Base-by-base conservation (phyloP, 2,329 filamentous ascomycete genomes). In the Exophiala dermatitidis region DNA sequence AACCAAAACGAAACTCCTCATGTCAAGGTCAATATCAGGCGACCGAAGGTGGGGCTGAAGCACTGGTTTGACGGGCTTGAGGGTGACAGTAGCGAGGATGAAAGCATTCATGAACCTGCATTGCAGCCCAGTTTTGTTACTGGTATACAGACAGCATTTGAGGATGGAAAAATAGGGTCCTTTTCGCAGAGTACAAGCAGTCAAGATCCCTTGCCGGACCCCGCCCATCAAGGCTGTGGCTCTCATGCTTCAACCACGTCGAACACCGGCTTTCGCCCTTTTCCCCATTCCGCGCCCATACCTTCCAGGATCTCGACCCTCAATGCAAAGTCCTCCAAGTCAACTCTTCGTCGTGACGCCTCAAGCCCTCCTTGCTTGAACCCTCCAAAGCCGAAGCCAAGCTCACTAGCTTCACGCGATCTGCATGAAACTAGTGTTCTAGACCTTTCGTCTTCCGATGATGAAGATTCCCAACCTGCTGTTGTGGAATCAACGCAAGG, bases 381-480 rank as follows among this genome's bases (percentile, higher is more conserved):
- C 19, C 33, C 46, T 7, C 26, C 48, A 19, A 59, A 62, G 31
- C 37, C 46, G 12, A 60, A 57, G 50, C 41, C 50, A 31, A 54
- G 41, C 6, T 54, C 52, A 29, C 47, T 62, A 2, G 54, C 46
- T 12, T 53, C 67, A 32, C 64, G 64, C 8, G 71, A 77, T 55
- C 64, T 77, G 28, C 69, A 70, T 41, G 67, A 69, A 9, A 70
- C 70, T 5, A 77, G 74, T 56, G 66, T 76, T 7, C 69, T 77
- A 6, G 73, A 69, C 47, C 68, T 77, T 41, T 76, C 74, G 2
- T 76, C 73, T n/a, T 76, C 74, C 0, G 74, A 75, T 51, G 66
- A 68, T 26, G 71, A 71, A 1, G 68, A 68, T 26, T 65, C 68
- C 5, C 57, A 62, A 8, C 54, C 59, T 30, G 50, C 56, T 28